A percentile compares a stretch with the other conserved stretches of the same genome.
Evolutionary conservation across 108 stramenopile species (phyloP).

Genomic region (Pseudonitzschia multiseries): DNA sequence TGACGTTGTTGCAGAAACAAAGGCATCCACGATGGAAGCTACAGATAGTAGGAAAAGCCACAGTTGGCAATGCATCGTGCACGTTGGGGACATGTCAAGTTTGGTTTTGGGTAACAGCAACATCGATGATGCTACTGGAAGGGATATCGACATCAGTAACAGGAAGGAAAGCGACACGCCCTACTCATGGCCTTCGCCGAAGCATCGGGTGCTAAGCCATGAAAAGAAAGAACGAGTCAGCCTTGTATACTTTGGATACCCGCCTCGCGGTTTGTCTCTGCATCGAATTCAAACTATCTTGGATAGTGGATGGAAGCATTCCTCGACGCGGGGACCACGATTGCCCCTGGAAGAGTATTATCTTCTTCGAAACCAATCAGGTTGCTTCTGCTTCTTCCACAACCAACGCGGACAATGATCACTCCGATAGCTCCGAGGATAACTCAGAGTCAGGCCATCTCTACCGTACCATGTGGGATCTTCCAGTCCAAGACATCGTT

Average conservation of each 20-base stretch:
- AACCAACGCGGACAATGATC: neutral
- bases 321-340: neutral
- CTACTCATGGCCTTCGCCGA: slow-evolving; percentile 26
- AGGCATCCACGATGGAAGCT: neutral
- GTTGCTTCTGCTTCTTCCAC: neutral
- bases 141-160: neutral
- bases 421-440: neutral
- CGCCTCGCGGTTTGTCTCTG: slow-evolving; percentile 17
- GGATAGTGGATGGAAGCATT: slow-evolving; percentile 10
- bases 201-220: slow-evolving; percentile 21
- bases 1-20: slow-evolving; percentile 39
- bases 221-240: slow-evolving; percentile 11
- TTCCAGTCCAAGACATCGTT: slow-evolving; percentile 11
- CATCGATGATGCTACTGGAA: too few relatives aligned
- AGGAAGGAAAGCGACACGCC: neutral
- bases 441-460: neutral
- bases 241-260: slow-evolving; percentile 37
- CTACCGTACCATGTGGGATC: neutral
- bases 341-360: slow-evolving; percentile 24
- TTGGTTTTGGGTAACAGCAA: slow-evolving; percentile 32
- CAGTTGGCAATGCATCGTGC: slow-evolving; percentile 50
- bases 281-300: neutral
- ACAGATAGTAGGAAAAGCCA: neutral
- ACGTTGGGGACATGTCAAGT: slow-evolving; percentile 78
- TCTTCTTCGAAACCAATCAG: slow-evolving; percentile 28